A percentile compares a stretch with the other conserved stretches of the same genome.
phyloP scores from a whole-genome alignment of 75 land plant species.

The Selaginella tamariscina region DNA sequence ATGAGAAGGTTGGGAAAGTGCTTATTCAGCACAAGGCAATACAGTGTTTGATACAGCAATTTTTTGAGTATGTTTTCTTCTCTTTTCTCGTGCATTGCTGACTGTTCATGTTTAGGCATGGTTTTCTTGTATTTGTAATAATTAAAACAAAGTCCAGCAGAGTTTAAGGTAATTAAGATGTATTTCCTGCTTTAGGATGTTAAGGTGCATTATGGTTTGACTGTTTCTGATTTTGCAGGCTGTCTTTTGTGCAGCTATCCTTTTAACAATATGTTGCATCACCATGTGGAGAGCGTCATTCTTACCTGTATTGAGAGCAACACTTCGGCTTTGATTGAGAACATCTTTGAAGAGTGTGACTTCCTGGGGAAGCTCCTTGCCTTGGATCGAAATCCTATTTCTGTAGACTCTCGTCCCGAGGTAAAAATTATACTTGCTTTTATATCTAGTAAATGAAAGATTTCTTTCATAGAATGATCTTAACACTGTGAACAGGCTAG shows the following conservation, averaged over 20 bases:
- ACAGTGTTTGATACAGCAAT: constrained; percentile 42
- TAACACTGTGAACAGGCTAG: not conserved
- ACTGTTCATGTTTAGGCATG: too few relatives aligned
- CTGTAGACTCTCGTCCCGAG: constrained; percentile 35
- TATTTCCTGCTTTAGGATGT: too few relatives aligned
- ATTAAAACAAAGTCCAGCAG: too few relatives aligned
- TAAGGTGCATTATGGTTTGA: not conserved
- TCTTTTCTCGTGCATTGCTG: too few relatives aligned
- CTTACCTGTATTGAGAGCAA: constrained; percentile 72
- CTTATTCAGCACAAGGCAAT: constrained; percentile 60
- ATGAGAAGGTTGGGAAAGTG: constrained; percentile 72
- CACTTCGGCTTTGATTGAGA: constrained; percentile 39
- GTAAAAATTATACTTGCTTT: too few relatives aligned
- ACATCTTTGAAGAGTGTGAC: constrained; percentile 67
- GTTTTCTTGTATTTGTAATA: too few relatives aligned
- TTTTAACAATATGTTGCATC: constrained; percentile 87
- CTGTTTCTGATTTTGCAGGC: not conserved
- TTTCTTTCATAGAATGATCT: too few relatives aligned
- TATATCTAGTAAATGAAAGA: too few relatives aligned
- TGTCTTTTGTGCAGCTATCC: constrained; percentile 53
- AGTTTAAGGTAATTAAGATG: too few relatives aligned
- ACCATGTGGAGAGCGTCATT: constrained; percentile 72
- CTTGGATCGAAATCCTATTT: constrained; percentile 56
- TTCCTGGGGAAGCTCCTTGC: constrained; percentile 62
- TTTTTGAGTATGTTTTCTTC: constrained; percentile 64